Percentiles rank a stretch among this genome's conserved stretches.
Conservation (phyloP, 257 asterid species). For the Vinca minor region DNA sequence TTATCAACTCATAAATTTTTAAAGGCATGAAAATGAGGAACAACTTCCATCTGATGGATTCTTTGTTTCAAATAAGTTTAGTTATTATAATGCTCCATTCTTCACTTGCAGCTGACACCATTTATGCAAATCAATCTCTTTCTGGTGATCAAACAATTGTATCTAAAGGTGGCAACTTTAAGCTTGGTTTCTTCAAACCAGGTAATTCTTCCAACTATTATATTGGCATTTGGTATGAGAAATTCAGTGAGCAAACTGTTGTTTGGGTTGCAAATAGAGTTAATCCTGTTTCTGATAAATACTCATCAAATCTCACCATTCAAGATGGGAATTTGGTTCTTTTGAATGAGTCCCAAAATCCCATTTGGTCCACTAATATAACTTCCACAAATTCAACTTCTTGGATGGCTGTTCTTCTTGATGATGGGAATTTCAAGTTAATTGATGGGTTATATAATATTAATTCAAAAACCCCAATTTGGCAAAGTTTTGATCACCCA, state of each 20-base stretch:
- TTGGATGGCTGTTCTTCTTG: slow-evolving; percentile 46
- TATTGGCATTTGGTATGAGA: slow-evolving; percentile 37
- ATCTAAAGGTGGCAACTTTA: slow-evolving; percentile 27
- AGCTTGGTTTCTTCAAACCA: slow-evolving; percentile 35
- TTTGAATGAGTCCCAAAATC: slow-evolving; percentile 24
- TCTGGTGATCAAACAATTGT: slow-evolving; percentile 32
- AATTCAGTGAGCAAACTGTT: slow-evolving; percentile 12
- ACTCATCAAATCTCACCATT: slow-evolving; percentile 22
- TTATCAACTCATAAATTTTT: neutral
- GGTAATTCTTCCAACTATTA: slow-evolving; percentile 26
- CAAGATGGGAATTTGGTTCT: slow-evolving; percentile 28
- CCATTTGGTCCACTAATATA: slow-evolving; percentile 50
- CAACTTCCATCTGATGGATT: neutral
- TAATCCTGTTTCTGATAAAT: slow-evolving; percentile 23
- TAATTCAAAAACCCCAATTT: slow-evolving; percentile 20
- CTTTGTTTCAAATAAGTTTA: slow-evolving; percentile 12
- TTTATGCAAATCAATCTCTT: slow-evolving; percentile 28
- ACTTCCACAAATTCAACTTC: slow-evolving; percentile 22
- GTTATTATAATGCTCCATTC: slow-evolving; percentile 8
- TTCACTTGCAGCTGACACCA: slow-evolving; percentile 30
- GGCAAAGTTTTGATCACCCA: slow-evolving; percentile 64
- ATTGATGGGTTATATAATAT: slow-evolving; percentile 20
- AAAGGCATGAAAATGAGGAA: slow-evolving; percentile 18
- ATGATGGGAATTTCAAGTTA: slow-evolving; percentile 58
- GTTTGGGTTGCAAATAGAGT: slow-evolving; percentile 49